Evolutionary conservation across 202 grass and related monocot species (phyloP).

Genomic region (Zoysia matrella): DNA sequence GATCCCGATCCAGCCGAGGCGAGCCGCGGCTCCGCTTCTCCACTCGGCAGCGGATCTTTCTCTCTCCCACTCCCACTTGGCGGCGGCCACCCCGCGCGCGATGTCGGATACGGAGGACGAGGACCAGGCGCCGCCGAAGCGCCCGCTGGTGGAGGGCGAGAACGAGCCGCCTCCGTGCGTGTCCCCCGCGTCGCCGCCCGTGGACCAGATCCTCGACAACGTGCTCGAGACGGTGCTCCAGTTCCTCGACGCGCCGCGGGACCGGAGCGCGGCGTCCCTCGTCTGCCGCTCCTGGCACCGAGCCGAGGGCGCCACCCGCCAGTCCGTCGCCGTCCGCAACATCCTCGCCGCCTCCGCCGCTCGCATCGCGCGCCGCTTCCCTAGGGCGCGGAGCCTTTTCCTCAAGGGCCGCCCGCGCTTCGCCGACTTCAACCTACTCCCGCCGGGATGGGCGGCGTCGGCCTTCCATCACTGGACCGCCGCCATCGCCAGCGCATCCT

Average conservation of each 20-base stretch:
- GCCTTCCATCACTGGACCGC: constrained; percentile 73
- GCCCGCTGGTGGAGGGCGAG: constrained; percentile 52
- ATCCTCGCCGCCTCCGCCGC: constrained; percentile 71
- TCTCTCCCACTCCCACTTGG: background rate
- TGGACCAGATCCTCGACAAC: no score
- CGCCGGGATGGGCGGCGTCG: constrained; percentile 69
- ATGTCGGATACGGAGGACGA: constrained; percentile 67
- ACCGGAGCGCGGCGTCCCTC: no score
- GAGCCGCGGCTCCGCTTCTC: background rate
- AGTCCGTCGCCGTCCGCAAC: constrained; percentile 69
- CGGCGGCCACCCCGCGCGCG: background rate
- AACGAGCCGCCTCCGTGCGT: constrained; percentile 45
- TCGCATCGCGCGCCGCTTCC: constrained; percentile 68
- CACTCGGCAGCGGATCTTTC: background rate
- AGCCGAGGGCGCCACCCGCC: background rate
- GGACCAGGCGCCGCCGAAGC: constrained; percentile 54
- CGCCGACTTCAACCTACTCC: constrained; percentile 77
- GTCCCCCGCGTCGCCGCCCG: constrained; percentile 50
- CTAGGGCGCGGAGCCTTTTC: constrained; percentile 55
- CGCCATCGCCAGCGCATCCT: constrained; percentile 49
- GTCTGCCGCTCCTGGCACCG: no score
- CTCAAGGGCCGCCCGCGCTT: constrained; percentile 88
- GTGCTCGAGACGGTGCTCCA: no score
- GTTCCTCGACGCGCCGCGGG: no score
- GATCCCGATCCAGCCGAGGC: no score